phyloP scores from a whole-genome alignment of 495 filamentous ascomycete species.

The Thermothielavioides terrestris region DNA sequence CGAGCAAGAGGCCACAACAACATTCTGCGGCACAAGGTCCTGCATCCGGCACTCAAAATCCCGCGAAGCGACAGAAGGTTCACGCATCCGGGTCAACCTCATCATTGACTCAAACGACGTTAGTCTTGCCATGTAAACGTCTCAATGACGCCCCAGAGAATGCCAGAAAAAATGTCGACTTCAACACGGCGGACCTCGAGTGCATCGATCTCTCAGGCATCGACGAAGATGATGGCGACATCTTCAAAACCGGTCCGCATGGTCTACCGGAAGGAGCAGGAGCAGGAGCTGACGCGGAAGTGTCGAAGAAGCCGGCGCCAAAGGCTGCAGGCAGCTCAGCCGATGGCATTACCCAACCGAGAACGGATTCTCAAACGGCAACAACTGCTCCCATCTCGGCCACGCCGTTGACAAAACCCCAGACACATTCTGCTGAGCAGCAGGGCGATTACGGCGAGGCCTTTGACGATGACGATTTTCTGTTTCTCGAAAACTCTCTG shows the following conservation, averaged over 20 bases:
- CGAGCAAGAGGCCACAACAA: not conserved
- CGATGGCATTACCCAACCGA: not conserved
- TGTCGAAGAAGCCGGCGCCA: too few species aligned
- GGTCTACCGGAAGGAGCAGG: not conserved
- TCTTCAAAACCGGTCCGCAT: not conserved
- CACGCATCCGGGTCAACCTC: not conserved
- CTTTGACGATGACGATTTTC: constrained; percentile 3
- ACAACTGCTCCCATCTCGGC: too few species aligned
- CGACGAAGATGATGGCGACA: constrained; percentile 8
- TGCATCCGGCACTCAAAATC: not conserved
- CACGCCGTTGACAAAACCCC: too few species aligned
- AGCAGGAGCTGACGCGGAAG: not conserved
- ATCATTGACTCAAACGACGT: not conserved
- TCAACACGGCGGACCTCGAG: constrained; percentile 22
- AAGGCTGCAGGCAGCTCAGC: too few species aligned
- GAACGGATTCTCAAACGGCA: not conserved
- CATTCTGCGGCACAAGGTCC: not conserved
- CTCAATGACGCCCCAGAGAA: not conserved
- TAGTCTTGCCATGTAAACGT: not conserved
- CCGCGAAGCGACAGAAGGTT: not conserved
- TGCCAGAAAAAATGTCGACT: not conserved
- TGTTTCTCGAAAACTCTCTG: not conserved
- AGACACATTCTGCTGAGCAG: too few species aligned
- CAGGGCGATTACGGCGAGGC: not conserved
- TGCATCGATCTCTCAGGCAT: constrained; percentile 29